Evolutionary conservation across 768 basidiomycete species (phyloP), one percentile per base, ranked within the genome.

Genomic region (Pulveroboletus sp.): DNA sequence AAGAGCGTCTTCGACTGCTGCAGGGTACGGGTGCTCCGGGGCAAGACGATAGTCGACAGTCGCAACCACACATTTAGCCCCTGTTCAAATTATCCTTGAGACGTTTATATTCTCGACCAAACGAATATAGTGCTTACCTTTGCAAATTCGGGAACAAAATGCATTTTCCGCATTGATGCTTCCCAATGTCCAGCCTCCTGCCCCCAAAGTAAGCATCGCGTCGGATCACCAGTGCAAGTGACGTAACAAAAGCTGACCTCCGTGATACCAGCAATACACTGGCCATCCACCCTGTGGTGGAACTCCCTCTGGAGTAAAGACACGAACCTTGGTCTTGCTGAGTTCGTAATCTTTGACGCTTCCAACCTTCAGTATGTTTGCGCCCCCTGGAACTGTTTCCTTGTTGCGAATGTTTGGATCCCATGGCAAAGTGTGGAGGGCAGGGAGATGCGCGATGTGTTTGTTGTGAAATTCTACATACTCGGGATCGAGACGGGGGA

Each of bases 181-280:
- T 0, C 87, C 87, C 2, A 89, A 70, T 0, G 85, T 87, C 87
- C 87, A 88, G 29, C 87, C 87, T 35, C 87, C 87, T 84, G 55
- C 41, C 17, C 12, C 5, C 39, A 42, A 16, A 11, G 37, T 52
- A 21, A 58, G 35, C 4, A 37, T 16, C 16, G 27, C 13, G 5
- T 14, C 16, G 34, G 16, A 36, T 5, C 7, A 25, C 14, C 5
- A 4, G 31, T 34, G 5, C 13, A 33, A n/a, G n/a, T n/a, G n/a
- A n/a, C n/a, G n/a, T n/a, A n/a, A 36, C 8, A 32, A 13, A 11
- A 9, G 55, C 74, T 46, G 51, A 79, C 86, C 87, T 44, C 87
- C 87, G 53, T 88, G 87, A 61, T 82, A 87, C 74, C 77, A 89
- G 37, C 87, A 74, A 51, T 88, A 78, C 2, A 81, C 76, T 0